Evolutionary conservation across 148 eudicot genomes (phyloP).

Genomic region (Camellia sinensis): DNA sequence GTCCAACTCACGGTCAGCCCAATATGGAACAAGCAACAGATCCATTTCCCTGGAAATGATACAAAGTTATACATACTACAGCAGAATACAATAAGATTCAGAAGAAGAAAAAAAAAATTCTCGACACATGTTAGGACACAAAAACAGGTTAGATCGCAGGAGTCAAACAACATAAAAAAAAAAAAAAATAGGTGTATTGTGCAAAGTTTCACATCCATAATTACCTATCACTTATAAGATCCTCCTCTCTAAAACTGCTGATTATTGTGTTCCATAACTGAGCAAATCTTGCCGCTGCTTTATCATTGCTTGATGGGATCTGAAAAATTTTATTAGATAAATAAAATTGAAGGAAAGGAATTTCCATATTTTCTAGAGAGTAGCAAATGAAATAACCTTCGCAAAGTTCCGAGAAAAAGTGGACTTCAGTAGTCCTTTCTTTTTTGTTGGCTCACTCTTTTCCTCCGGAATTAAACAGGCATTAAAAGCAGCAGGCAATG

Average conservation of each 20-base stretch:
- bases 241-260: constrained; percentile 93
- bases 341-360: neutral
- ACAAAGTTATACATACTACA: constrained; percentile 6
- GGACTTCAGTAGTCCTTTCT: constrained; percentile 89
- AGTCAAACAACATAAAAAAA: constrained; percentile 38
- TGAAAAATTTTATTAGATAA: constrained; percentile 22
- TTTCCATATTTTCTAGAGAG: neutral
- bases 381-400: constrained; percentile 31
- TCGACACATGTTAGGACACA: neutral
- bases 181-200: neutral
- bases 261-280: constrained; percentile 98
- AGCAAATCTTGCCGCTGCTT: constrained; percentile 95
- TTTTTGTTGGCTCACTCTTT: constrained; percentile 61
- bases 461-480: constrained; percentile 80
- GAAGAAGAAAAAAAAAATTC: neutral
- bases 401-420: constrained; percentile 73
- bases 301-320: constrained; percentile 71
- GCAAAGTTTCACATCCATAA: neutral
- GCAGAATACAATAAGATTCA: neutral
- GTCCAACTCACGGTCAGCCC: constrained; percentile 91
- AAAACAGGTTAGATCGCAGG: neutral
- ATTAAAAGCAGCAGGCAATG: constrained; percentile 94
- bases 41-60: constrained; percentile 82
- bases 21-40: constrained; percentile 95
- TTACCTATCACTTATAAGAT: constrained; percentile 56